A percentile compares a stretch with the other conserved stretches of the same genome.
phyloP scores from a whole-genome alignment of 345 rosid species.

The Aquilaria sinensis region DNA sequence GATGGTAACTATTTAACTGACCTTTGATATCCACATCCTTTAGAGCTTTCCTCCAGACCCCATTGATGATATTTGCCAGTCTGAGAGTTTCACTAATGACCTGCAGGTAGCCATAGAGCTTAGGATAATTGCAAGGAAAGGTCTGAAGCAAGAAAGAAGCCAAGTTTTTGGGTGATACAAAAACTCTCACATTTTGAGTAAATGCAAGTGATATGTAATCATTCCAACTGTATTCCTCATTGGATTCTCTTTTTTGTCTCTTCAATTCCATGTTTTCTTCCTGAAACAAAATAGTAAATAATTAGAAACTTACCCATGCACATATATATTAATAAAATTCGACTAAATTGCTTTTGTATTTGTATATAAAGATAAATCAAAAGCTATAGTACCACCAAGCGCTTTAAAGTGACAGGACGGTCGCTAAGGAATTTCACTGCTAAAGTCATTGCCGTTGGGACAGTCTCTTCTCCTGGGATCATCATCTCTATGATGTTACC shows the following conservation, averaged over 20 bases:
- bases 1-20: background rate
- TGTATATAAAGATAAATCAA: too few species aligned
- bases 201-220: conserved; percentile 82
- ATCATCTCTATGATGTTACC: conserved; percentile 88
- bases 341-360: too few species aligned
- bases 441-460: conserved; percentile 81
- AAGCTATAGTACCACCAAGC: conserved; percentile 40
- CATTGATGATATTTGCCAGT: conserved; percentile 84
- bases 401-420: conserved; percentile 53
- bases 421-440: conserved; percentile 82
- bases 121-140: too few species aligned
- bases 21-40: conserved; percentile 89
- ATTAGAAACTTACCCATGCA: too few species aligned
- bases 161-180: too few species aligned
- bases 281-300: conserved; percentile 19
- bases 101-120: conserved; percentile 19
- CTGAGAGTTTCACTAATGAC: conserved; percentile 93
- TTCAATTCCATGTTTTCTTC: conserved; percentile 86
- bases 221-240: conserved; percentile 56
- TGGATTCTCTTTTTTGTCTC: conserved; percentile 43
- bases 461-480: conserved; percentile 95
- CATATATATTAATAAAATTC: too few species aligned
- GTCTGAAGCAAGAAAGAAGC: too few species aligned
- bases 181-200: conserved; percentile 73
- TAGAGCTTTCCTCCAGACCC: conserved; percentile 88